Conservation (phyloP, 2,329 filamentous ascomycete species). For the Aspergillus sp. region DNA sequence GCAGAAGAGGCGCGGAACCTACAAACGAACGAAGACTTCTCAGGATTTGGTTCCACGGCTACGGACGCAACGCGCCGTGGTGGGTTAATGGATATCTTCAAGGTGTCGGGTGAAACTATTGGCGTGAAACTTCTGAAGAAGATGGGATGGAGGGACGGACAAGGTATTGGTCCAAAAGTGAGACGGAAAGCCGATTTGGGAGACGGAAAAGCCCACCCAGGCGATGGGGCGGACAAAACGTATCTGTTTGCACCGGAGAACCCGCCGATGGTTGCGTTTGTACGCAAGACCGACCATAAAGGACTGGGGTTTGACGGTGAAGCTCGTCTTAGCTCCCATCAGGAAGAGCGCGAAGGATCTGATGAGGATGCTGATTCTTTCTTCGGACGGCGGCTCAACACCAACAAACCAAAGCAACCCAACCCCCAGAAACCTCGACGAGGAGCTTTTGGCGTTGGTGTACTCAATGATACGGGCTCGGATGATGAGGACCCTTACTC, state of each 20-base stretch:
- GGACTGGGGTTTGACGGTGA: conserved; percentile 49
- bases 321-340: conserved; percentile 29
- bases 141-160: conserved; percentile 96
- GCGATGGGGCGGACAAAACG: conserved; percentile 46
- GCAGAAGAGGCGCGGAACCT: conserved; percentile 74
- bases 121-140: conserved; percentile 79
- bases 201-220: conserved; percentile 43
- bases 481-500: conserved; percentile 95
- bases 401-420: conserved; percentile 37
- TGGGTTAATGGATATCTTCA: conserved; percentile 70
- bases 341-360: conserved; percentile 15
- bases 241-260: conserved; percentile 88
- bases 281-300: conserved; percentile 46
- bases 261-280: conserved; percentile 58
- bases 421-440: conserved; percentile 57
- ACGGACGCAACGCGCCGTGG: conserved; percentile 54
- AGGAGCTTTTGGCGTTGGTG: conserved; percentile 79
- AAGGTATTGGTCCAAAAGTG: conserved; percentile 87
- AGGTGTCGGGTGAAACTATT: conserved; percentile 75
- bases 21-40: conserved; percentile 71
- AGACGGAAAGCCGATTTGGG: conserved; percentile 70
- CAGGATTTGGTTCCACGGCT: conserved; percentile 69
- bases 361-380: conserved; percentile 35
- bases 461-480: conserved; percentile 89
- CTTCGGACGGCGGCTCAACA: conserved; percentile 35